A percentile compares a stretch with the other conserved stretches of the same genome.
Evolutionary conservation across 805 yeast genomes (phyloP).

Genomic region (Lachancea thermotolerans): DNA sequence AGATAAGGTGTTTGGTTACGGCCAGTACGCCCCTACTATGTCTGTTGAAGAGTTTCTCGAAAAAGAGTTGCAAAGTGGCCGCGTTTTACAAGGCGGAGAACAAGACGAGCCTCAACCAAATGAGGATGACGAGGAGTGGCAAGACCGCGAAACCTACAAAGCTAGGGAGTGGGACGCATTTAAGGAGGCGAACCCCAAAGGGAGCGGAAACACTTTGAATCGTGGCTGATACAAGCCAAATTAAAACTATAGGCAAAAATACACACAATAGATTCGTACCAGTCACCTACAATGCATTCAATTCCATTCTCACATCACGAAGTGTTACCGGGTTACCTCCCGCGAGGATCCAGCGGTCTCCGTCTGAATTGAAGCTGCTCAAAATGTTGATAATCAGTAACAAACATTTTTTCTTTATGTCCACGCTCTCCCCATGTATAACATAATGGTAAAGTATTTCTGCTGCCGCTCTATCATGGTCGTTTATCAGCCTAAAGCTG

Average conservation of each 20-base stretch:
- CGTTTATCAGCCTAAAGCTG: conserved; percentile 25
- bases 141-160: conserved; percentile 63
- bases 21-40: conserved; percentile 90
- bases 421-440: conserved; percentile 5
- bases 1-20: conserved; percentile 77
- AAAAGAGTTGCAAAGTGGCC: conserved; percentile 78
- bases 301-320: conserved; percentile 21
- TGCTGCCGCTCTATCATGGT: conserved; percentile 27
- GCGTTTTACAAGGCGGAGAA: conserved; percentile 52
- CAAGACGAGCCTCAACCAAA: conserved; percentile 30
- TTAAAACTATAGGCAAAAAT: background rate
- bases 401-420: conserved; percentile 16
- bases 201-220: conserved; percentile 82
- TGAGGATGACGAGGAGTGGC: conserved; percentile 55
- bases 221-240: conserved; percentile 36
- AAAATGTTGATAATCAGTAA: conserved; percentile 25
- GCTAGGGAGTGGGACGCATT: conserved; percentile 91
- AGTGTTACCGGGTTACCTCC: conserved; percentile 15
- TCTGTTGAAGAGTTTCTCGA: conserved; percentile 87
- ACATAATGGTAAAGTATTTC: conserved; percentile 23
- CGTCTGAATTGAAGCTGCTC: conserved; percentile 18
- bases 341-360: conserved; percentile 26
- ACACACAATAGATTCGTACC: too few relatives aligned
- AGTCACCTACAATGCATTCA: conserved; percentile 4
- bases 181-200: conserved; percentile 76